Evolutionary conservation across 768 basidiomycete genomes (phyloP).

Genomic region (Rhizopogon rudus): DNA sequence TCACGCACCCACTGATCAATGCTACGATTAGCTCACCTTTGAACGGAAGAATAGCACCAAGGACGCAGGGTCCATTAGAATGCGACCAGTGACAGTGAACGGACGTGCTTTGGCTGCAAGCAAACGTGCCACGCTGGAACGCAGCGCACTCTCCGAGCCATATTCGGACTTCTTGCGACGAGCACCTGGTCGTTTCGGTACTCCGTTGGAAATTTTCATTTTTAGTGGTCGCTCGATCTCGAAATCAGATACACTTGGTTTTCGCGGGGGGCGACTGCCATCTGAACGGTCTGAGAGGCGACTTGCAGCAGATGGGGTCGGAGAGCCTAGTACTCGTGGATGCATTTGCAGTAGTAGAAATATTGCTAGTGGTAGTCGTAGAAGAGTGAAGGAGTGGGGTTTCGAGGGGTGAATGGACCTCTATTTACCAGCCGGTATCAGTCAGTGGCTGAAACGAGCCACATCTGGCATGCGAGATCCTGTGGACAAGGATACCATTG

Average conservation of each 20-base stretch:
- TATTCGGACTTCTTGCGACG: slow-evolving; percentile 38
- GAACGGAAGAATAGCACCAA: slow-evolving; percentile 75
- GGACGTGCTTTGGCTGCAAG: slow-evolving; percentile 56
- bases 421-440: slow-evolving; percentile 25
- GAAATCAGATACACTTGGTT: slow-evolving; percentile 48
- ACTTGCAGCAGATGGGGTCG: slow-evolving; percentile 28
- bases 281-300: slow-evolving; percentile 37
- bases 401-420: slow-evolving; percentile 7
- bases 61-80: slow-evolving; percentile 63
- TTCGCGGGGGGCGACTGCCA: slow-evolving; percentile 30
- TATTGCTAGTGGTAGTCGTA: slow-evolving; percentile 1
- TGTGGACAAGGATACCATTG: slow-evolving; percentile 20
- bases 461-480: slow-evolving; percentile 24
- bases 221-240: slow-evolving; percentile 57
- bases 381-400: slow-evolving; percentile 9
- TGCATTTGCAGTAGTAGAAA: slow-evolving; percentile 17
- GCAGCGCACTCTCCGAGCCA: slow-evolving; percentile 48
- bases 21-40: slow-evolving; percentile 43
- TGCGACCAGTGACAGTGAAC: slow-evolving; percentile 62
- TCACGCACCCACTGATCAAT: not conserved
- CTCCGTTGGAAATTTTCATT: slow-evolving; percentile 18
- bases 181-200: slow-evolving; percentile 26
- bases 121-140: slow-evolving; percentile 50
- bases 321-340: slow-evolving; percentile 24
- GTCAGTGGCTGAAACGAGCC: slow-evolving; percentile 29